Conservation (phyloP, 495 filamentous ascomycete species). For the Daldinia childiae region DNA sequence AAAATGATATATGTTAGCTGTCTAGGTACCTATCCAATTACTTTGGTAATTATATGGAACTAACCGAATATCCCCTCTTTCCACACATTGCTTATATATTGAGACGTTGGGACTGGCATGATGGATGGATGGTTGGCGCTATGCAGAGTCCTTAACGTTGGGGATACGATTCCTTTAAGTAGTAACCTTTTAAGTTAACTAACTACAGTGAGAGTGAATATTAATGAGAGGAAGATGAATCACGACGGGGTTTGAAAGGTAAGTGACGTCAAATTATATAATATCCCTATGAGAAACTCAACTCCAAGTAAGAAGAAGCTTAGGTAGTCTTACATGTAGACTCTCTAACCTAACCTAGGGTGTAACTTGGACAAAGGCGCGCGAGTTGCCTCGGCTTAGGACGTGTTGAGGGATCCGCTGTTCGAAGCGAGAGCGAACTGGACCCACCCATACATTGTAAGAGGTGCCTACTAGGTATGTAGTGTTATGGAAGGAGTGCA, state of each 20-base stretch:
- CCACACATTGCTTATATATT: slow-evolving; percentile 85
- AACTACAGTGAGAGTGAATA: neutral
- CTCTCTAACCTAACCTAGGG: neutral
- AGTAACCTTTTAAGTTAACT: neutral
- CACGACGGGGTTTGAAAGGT: neutral
- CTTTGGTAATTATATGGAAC: slow-evolving; percentile 18
- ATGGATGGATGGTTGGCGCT: slow-evolving; percentile 14
- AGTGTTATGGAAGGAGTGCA: neutral
- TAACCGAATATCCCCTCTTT: slow-evolving; percentile 84
- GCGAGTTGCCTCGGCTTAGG: slow-evolving; percentile 2
- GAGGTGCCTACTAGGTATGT: too few relatives aligned
- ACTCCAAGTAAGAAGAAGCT: slow-evolving; percentile 1
- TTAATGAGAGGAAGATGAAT: neutral
- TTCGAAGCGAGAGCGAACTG: neutral
- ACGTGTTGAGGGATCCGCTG: neutral
- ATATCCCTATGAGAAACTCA: neutral
- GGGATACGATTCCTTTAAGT: neutral
- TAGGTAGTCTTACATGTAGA: neutral
- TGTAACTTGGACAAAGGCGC: neutral
- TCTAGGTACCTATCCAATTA: slow-evolving; percentile 7
- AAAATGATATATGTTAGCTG: slow-evolving; percentile 17
- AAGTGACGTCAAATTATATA: neutral
- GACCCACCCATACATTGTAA: too few relatives aligned
- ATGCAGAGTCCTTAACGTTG: neutral
- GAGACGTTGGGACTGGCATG: slow-evolving; percentile 74